phyloP scores from a whole-genome alignment of 2,329 filamentous ascomycete genomes.

The Clonostachys rhizophaga region DNA sequence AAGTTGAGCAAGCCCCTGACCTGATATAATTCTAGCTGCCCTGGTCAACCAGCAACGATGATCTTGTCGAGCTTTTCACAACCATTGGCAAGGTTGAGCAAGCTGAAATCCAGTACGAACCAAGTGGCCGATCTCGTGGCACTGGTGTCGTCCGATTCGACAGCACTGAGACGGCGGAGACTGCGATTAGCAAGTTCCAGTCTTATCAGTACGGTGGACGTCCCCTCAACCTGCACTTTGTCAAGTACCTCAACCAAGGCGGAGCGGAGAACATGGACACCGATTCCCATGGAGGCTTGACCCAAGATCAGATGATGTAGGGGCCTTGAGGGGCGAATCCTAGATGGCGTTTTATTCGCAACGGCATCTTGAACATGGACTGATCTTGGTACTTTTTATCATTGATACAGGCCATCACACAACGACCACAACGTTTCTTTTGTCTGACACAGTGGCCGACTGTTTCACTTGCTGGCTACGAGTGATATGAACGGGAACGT shows the following conservation, averaged over 20 bases:
- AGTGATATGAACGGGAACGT: too few relatives aligned
- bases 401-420: too few relatives aligned
- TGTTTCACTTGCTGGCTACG: too few relatives aligned
- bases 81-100: slow-evolving; percentile 98
- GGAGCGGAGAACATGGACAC: slow-evolving; percentile 77
- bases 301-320: slow-evolving; percentile 99
- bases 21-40: slow-evolving; percentile 61
- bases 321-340: background rate
- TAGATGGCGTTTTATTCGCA: too few relatives aligned
- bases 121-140: slow-evolving; percentile 89
- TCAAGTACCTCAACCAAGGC: slow-evolving; percentile 79
- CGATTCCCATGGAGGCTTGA: slow-evolving; percentile 68
- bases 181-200: slow-evolving; percentile 93
- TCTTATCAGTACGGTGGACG: slow-evolving; percentile 96
- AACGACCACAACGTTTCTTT: too few relatives aligned
- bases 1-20: background rate
- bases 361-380: too few relatives aligned
- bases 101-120: slow-evolving; percentile 98
- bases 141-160: slow-evolving; percentile 97
- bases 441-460: too few relatives aligned
- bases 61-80: slow-evolving; percentile 91
- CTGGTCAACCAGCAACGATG: slow-evolving; percentile 98
- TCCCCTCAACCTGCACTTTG: slow-evolving; percentile 86
- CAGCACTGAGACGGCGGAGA: slow-evolving; percentile 76
- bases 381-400: too few relatives aligned